A percentile compares a stretch with the other conserved stretches of the same genome.
These are phyloP conservation scores for Mycena maculata DNA, from an alignment of 768 basidiomycete species.

Conservation along the genomic window DNA sequence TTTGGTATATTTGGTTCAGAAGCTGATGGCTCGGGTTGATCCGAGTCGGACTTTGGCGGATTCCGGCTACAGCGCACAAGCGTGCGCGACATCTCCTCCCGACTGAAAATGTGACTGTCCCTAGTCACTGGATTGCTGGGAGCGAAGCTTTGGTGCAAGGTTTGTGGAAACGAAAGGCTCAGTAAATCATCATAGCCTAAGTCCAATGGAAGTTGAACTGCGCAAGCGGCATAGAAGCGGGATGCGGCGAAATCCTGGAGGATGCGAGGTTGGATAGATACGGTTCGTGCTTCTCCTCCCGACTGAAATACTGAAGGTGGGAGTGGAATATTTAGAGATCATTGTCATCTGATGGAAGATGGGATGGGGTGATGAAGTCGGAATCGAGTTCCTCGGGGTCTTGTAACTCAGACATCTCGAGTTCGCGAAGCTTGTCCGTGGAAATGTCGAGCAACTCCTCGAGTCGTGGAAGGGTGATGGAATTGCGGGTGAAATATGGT, in stretches of 20 bases:
- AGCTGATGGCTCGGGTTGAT: too few relatives aligned
- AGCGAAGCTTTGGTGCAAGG: too few relatives aligned
- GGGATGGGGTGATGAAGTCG: too few relatives aligned
- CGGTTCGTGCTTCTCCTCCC: neutral
- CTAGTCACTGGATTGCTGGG: neutral
- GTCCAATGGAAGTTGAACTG: neutral
- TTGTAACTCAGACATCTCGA: neutral
- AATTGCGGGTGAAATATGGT: constrained; percentile 36
- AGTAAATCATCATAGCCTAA: constrained; percentile 5
- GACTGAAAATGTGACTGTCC: constrained; percentile 13
- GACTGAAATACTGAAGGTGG: neutral
- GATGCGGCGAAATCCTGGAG: neutral
- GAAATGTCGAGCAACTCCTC: constrained; percentile 33
- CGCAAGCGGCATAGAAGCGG: neutral
- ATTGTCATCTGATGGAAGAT: too few relatives aligned
- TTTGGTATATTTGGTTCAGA: too few relatives aligned
- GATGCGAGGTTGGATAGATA: neutral
- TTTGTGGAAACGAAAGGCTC: neutral
- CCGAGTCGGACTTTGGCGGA: too few relatives aligned
- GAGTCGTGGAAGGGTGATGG: constrained; percentile 22
- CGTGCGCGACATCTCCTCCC: constrained; percentile 4
- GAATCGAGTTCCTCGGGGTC: constrained; percentile 15
- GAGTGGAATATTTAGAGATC: neutral
- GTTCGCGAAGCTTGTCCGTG: constrained; percentile 5
- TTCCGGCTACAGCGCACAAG: neutral